Conservation (phyloP, 441 rosid species). For the Brassica balearica region DNA sequence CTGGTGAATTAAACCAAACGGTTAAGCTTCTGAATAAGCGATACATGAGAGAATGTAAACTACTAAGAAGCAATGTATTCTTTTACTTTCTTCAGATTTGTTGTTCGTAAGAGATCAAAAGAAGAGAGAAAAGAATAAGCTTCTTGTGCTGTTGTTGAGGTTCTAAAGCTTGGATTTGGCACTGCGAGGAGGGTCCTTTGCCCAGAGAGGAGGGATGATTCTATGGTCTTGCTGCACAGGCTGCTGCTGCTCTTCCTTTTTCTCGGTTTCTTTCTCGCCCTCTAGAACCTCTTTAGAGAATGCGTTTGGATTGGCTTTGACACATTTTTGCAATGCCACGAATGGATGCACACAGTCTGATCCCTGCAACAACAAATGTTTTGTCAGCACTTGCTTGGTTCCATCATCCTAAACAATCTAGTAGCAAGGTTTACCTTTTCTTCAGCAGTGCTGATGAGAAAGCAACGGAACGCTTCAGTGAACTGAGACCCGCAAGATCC, state of each 20-base stretch:
- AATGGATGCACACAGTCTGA: slow-evolving; percentile 87
- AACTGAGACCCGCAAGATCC: slow-evolving; percentile 81
- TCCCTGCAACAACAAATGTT: slow-evolving; percentile 54
- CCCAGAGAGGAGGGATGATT: slow-evolving; percentile 81
- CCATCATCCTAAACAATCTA: neutral
- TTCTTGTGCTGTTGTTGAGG: slow-evolving; percentile 14
- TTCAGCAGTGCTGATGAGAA: slow-evolving; percentile 79
- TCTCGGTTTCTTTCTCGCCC: slow-evolving; percentile 50
- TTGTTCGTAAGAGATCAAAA: slow-evolving; percentile 1
- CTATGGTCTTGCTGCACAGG: slow-evolving; percentile 56
- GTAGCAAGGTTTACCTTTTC: slow-evolving; percentile 65
- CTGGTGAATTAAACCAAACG: neutral
- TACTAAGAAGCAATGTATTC: slow-evolving; percentile 8
- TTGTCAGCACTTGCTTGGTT: too few species aligned
- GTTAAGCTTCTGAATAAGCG: neutral
- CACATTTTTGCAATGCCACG: slow-evolving; percentile 82
- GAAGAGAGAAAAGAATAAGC: slow-evolving; percentile 16
- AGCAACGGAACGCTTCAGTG: slow-evolving; percentile 88
- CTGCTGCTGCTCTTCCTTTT: slow-evolving; percentile 48
- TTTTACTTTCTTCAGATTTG: neutral
- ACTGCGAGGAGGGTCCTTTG: slow-evolving; percentile 51
- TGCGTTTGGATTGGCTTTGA: slow-evolving; percentile 74
- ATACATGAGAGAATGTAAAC: neutral
- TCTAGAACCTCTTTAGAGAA: slow-evolving; percentile 63
- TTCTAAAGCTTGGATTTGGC: slow-evolving; percentile 64